Base-by-base conservation (phyloP, 164 flowering plant species). In the Taxillus chinensis region DNA sequence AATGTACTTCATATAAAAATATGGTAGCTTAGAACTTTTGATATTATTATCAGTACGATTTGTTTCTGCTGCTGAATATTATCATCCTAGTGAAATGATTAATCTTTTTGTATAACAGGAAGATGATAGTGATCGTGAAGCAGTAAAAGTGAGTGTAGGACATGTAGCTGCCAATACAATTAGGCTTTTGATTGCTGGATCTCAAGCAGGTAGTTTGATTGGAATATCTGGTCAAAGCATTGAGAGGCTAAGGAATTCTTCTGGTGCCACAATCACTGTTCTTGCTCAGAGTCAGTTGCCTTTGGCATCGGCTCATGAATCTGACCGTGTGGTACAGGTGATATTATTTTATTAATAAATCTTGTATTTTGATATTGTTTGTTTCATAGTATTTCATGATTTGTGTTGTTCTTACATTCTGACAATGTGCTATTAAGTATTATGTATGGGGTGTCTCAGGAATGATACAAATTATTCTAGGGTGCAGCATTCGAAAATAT, bases 261-360 rank as follows among this genome's bases (percentile, higher is more conserved):
- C 95, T 14, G 92, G 95, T 68, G 95, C 95, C 59, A 64, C 78
- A 45, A 80, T 92, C 38, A 66, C 78, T 56, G 70, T 92, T 68
- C 78, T 87, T 59, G 81, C 86, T 55, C 86, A 80, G 67, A 86
- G 78, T 68, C 96, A 87, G 75, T 70, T 92, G 73, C 90, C 96
- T 62, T 52, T 82, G 12, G 98, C 98, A 53, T 91, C 98, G 76
- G 89, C 92, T 38, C 82, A 78, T 75, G 92, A 89, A 70, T 89
- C 95, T 69, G 98, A 92, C 75, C 84, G 96, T 54, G 73, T 92
- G 62, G 87, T 92, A 13, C 96, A 89, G 90, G 96, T 92, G 42
- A 69, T 67, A 14, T 62, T 62, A 38, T 63, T 43, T 41, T n/a
- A 43, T 55, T 27, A 27, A 53, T 39, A 50, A 37, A 58, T 67